A percentile compares a stretch with the other conserved stretches of the same genome.
Conservation (phyloP, 352 stramenopile species). For the Chrysophaeum taylorii region DNA sequence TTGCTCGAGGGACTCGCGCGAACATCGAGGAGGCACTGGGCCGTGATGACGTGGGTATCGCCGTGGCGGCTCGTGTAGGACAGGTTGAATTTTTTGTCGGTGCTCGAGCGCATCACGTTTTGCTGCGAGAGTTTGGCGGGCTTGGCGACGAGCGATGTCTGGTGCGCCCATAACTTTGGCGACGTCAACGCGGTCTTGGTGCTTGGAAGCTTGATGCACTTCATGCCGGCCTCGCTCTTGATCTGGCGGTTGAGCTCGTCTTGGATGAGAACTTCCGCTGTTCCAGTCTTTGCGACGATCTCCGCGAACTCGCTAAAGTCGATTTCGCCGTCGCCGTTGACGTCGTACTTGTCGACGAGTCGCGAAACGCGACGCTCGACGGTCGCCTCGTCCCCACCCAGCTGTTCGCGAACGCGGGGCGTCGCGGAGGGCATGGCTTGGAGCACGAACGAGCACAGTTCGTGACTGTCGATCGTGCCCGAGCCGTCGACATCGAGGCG, state of each 20-base stretch:
- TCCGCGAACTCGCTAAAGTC: not conserved
- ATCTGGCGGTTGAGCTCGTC: not conserved
- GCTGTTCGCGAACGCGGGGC: not conserved
- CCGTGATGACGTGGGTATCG: not conserved
- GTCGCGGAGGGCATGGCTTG: not conserved
- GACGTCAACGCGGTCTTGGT: not conserved
- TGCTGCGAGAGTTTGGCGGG: not conserved
- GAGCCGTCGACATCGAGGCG: conserved; percentile 2
- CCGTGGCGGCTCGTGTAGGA: not conserved
- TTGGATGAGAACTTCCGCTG: not conserved
- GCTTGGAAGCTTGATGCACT: not conserved
- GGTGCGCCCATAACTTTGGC: not conserved
- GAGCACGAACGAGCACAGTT: not conserved
- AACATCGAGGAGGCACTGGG: too few relatives aligned
- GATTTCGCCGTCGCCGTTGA: not conserved
- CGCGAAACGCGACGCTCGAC: not conserved
- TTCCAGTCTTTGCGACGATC: not conserved
- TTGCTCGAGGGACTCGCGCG: too few relatives aligned
- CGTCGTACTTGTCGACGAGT: not conserved
- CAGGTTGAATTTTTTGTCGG: not conserved
- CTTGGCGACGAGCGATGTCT: not conserved
- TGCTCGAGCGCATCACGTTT: not conserved
- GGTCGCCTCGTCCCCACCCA: not conserved
- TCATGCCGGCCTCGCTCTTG: not conserved
- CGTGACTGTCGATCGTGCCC: not conserved